A percentile compares a stretch with the other conserved stretches of the same genome.
These are phyloP conservation scores for Aureobasidium musti DNA, from an alignment of 2,329 filamentous ascomycete genomes.

Conservation along the genomic window DNA sequence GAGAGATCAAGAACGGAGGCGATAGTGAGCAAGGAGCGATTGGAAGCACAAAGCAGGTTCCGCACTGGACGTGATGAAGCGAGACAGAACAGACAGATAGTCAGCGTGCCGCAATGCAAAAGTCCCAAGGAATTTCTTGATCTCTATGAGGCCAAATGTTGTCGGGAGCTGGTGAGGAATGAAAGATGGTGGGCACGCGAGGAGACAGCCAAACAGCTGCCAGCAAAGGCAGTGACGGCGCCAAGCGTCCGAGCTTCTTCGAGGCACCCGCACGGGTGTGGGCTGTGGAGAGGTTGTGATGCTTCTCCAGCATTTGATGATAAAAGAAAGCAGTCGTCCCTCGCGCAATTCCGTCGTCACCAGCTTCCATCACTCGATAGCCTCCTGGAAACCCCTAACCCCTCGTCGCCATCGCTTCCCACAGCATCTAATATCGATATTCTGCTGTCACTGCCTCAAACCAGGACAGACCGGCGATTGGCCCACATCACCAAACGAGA, in stretches of 20 bases:
- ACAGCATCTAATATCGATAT: neutral
- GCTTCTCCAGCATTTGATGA: constrained; percentile 18
- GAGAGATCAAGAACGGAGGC: constrained; percentile 34
- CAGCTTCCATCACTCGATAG: neutral
- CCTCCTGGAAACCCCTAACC: neutral
- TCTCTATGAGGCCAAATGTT: neutral
- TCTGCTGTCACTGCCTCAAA: neutral
- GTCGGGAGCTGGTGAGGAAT: neutral
- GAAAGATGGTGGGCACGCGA: neutral
- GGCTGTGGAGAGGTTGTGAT: neutral
- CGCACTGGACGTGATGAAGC: constrained; percentile 35
- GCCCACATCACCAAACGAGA: neutral
- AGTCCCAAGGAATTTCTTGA: neutral
- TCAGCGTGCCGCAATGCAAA: neutral
- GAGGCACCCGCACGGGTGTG: neutral
- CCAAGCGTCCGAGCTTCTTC: constrained; percentile 1
- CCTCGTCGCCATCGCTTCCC: neutral
- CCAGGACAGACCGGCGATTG: neutral
- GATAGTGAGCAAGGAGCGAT: constrained; percentile 32
- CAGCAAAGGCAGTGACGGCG: neutral
- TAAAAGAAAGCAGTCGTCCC: constrained; percentile 13
- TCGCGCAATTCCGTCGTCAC: neutral
- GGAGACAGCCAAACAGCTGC: neutral
- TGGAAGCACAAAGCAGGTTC: constrained; percentile 37
- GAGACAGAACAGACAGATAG: neutral